phyloP scores from a whole-genome alignment of 345 rosid genomes.

The Populus euphratica region DNA sequence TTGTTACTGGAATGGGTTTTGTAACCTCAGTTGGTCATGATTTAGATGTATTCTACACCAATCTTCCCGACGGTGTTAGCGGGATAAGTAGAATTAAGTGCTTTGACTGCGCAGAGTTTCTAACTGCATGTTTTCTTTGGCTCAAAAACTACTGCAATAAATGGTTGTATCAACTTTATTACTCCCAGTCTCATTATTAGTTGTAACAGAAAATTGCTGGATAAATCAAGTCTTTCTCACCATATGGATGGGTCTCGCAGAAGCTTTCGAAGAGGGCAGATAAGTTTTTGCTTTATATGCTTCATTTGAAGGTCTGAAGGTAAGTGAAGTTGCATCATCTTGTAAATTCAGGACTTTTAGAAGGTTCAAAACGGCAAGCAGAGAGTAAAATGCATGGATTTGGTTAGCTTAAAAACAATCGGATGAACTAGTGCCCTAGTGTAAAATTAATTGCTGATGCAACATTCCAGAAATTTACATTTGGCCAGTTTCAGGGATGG shows the following conservation, averaged over 20 bases:
- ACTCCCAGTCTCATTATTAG: too few relatives aligned
- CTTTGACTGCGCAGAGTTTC: slow-evolving; percentile 67
- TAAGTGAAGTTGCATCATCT: slow-evolving; percentile 16
- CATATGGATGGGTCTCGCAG: slow-evolving; percentile 78
- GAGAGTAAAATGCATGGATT: slow-evolving; percentile 41
- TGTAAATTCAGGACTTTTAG: background rate
- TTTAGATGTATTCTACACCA: slow-evolving; percentile 57
- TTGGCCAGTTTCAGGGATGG: slow-evolving; percentile 58
- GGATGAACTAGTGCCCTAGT: background rate
- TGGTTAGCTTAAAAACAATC: slow-evolving; percentile 38
- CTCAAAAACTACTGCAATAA: background rate
- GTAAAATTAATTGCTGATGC: background rate
- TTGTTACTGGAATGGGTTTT: slow-evolving; percentile 86
- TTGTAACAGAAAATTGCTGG: slow-evolving; percentile 74
- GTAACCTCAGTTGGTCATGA: slow-evolving; percentile 74
- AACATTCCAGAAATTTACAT: background rate
- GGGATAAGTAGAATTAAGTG: slow-evolving; percentile 75
- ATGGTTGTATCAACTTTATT: background rate
- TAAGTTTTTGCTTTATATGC: slow-evolving; percentile 80
- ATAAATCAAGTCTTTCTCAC: slow-evolving; percentile 68
- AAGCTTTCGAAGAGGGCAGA: slow-evolving; percentile 80
- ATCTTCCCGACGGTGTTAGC: slow-evolving; percentile 74
- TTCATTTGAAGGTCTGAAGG: slow-evolving; percentile 87
- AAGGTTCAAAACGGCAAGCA: slow-evolving; percentile 15
- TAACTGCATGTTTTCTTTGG: slow-evolving; percentile 48